Percentiles rank a stretch among this genome's conserved stretches.
These are phyloP conservation scores for Neodidymelliopsis sp. DNA, from an alignment of 2,329 filamentous ascomycete species.

Conservation along the genomic window DNA sequence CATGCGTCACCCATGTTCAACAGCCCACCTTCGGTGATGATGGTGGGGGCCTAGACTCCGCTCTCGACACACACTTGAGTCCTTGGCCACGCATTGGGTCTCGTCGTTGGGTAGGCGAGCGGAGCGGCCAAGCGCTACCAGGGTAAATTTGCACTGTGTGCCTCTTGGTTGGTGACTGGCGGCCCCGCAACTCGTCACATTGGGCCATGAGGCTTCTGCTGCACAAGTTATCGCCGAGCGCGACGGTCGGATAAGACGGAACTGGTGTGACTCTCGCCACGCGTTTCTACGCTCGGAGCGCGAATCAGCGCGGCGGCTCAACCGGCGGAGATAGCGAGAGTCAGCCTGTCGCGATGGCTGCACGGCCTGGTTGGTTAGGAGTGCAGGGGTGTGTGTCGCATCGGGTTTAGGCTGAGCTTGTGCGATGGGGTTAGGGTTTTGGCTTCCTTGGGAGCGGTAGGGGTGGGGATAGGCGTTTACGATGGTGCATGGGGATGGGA, in stretches of 20 bases:
- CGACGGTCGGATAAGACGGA: constrained; percentile 27
- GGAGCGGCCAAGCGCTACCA: constrained; percentile 10
- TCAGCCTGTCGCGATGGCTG: constrained; percentile 2
- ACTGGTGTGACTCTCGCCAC: constrained; percentile 29
- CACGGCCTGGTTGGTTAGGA: constrained; percentile 18
- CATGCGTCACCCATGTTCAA: constrained; percentile 22
- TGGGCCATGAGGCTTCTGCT: constrained; percentile 23
- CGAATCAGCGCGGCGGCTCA: constrained; percentile 29
- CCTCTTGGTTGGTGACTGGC: constrained; percentile 11
- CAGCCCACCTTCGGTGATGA: constrained; percentile 21
- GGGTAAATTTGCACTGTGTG: constrained; percentile 5
- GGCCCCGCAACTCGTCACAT: constrained; percentile 23
- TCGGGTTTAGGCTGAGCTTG: constrained; percentile 10
- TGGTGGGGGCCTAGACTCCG: constrained; percentile 30
- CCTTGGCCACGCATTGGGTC: constrained; percentile 14
- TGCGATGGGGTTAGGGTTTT: constrained; percentile 31
- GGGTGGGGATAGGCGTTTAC: constrained; percentile 21
- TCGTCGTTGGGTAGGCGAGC: constrained; percentile 16
- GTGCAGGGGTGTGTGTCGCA: constrained; percentile 19
- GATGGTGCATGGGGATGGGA: constrained; percentile 14
- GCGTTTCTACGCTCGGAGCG: constrained; percentile 22
- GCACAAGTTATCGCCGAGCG: constrained; percentile 26
- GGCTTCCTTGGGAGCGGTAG: constrained; percentile 16
- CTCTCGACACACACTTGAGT: constrained; percentile 11
- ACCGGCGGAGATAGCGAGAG: constrained; percentile 17